Base-by-base conservation (phyloP, 768 basidiomycete species). In the Pleurotus pulmonarius region DNA sequence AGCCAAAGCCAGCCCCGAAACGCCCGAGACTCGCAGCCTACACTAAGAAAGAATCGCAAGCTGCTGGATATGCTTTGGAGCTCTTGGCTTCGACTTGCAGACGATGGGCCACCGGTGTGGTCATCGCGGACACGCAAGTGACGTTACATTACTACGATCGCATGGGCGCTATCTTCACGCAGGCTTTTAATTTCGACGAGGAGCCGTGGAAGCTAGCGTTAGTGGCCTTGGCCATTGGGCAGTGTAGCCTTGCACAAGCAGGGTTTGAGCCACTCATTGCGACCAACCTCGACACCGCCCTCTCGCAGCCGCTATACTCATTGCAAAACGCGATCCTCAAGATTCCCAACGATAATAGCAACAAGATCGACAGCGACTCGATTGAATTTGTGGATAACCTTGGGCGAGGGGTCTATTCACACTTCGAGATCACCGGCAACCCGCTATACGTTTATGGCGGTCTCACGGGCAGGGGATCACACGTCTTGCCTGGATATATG, bases 391-490 rank as follows among this genome's bases (percentile, higher is more conserved):
- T 5, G 11, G 45, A 46, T 20, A 18, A 18, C 4, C 16, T 15
- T 13, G 45, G 24, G 4, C 16, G 45, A 9, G 45, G 3, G 20
- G 3, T 20, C 20, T 40, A 40, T 44, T 29, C 13, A 26, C 37
- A 24, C 5, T 22, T 24, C 24, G 13, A 29, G 43, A 39, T 43
- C 13, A 20, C 24, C 41, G 38, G 13, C 15, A 22, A 47, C 47
- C 51, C 57, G 1, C 43, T 63, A 2, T 58, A 56, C 26, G 34
- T 37, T 9, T 59, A 60, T 41, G 34, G 39, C 37, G 59, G 59
- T 11, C 39, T 63, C 15, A 47, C 59, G 4, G 63, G 64, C 12
- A 63, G 59, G 18, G 63, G 65, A 2, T 62, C 62, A 8, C 55
- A 48, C 16, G 63, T 63, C 12, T 60, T 58, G 20, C 18, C 34